Percentiles rank a stretch among this genome's conserved stretches.
Conservation (phyloP, 139 green algal species). For the Pycnococcus provasolii region DNA sequence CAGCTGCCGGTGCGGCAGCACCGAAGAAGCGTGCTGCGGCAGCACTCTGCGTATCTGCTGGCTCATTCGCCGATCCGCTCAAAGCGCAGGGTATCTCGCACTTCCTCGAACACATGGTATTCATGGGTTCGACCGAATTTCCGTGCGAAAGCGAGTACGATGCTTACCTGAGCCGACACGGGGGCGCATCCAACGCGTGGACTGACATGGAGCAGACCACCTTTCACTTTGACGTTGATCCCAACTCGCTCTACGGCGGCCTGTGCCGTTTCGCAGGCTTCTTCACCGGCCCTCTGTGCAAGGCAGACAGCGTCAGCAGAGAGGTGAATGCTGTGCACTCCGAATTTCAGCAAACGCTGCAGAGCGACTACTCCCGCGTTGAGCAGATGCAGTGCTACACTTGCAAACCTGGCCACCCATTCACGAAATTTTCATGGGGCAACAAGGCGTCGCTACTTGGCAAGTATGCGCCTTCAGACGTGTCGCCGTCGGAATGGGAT, state of each 20-base stretch:
- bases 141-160: constrained; percentile 96
- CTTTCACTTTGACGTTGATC: constrained; percentile 84
- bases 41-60: constrained; percentile 74
- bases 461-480: background rate
- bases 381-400: constrained; percentile 78
- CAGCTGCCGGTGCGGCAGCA: constrained; percentile 17
- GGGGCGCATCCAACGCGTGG: constrained; percentile 80
- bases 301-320: constrained; percentile 66
- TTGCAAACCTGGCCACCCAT: constrained; percentile 50
- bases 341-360: constrained; percentile 50
- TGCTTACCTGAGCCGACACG: constrained; percentile 67
- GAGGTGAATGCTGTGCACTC: constrained; percentile 65
- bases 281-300: constrained; percentile 78
- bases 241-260: constrained; percentile 52
- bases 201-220: constrained; percentile 84
- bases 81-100: constrained; percentile 61
- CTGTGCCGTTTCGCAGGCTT: constrained; percentile 91
- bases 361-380: constrained; percentile 70
- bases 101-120: constrained; percentile 99
- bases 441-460: constrained; percentile 20
- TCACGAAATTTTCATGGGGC: constrained; percentile 86
- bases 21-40: constrained; percentile 61
- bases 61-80: constrained; percentile 72
- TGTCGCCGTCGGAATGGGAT: background rate
- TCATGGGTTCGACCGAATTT: constrained; percentile 91